These are phyloP conservation scores for Epichloe festucae DNA, from an alignment of 2,329 filamentous ascomycete species.

Conservation along the genomic window DNA sequence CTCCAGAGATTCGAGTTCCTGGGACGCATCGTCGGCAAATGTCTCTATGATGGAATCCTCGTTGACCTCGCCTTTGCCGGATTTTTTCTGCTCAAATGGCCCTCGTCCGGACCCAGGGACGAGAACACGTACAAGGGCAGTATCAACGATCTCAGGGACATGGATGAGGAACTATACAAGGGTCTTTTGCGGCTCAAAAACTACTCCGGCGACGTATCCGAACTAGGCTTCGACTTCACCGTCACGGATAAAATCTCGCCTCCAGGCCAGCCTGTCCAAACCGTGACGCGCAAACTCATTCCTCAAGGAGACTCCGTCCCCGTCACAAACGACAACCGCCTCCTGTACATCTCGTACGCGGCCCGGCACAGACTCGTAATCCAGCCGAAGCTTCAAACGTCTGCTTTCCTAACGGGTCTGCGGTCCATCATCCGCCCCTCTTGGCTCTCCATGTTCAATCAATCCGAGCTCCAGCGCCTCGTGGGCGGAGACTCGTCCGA, in stretches of 20 bases:
- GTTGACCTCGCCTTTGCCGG: slow-evolving; percentile 86
- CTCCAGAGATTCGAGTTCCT: slow-evolving; percentile 78
- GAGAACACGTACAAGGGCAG: slow-evolving; percentile 75
- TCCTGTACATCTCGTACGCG: slow-evolving; percentile 89
- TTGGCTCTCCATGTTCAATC: slow-evolving; percentile 99
- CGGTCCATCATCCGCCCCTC: slow-evolving; percentile 77
- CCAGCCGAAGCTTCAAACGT: slow-evolving; percentile 71
- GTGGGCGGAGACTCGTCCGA: slow-evolving; percentile 77
- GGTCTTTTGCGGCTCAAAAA: slow-evolving; percentile 77
- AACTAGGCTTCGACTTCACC: slow-evolving; percentile 74
- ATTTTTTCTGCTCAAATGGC: slow-evolving; percentile 96
- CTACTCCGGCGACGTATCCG: slow-evolving; percentile 59
- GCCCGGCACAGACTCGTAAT: slow-evolving; percentile 73
- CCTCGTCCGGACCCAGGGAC: slow-evolving; percentile 51
- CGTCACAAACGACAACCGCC: slow-evolving; percentile 84
- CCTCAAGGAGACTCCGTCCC: slow-evolving; percentile 60
- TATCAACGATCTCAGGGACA: slow-evolving; percentile 83
- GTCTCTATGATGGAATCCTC: slow-evolving; percentile 91
- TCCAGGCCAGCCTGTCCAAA: slow-evolving; percentile 36
- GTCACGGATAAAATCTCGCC: slow-evolving; percentile 56
- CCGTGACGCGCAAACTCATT: slow-evolving; percentile 62
- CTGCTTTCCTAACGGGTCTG: slow-evolving; percentile 77
- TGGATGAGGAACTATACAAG: slow-evolving; percentile 83
- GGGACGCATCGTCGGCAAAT: slow-evolving; percentile 87
- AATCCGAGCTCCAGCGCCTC: slow-evolving; percentile 82